phyloP scores from a whole-genome alignment of 805 yeast genomes.

The Saturnispora silvae region DNA sequence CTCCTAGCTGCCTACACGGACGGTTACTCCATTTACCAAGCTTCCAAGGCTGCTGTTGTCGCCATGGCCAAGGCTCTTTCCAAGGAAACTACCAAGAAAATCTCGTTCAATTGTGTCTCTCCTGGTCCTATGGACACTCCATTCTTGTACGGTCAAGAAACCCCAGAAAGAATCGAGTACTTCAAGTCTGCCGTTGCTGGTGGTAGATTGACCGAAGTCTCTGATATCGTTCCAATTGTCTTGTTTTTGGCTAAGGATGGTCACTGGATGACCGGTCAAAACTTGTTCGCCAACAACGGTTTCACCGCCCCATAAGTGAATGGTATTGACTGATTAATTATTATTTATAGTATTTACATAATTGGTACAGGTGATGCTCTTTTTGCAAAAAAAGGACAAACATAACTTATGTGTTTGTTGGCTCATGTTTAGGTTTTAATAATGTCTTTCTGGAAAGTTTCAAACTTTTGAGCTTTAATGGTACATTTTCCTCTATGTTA shows the following conservation, averaged over 20 bases:
- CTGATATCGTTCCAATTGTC: constrained; percentile 55
- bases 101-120: constrained; percentile 46
- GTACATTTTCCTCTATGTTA: too few relatives aligned
- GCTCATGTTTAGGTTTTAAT: too few relatives aligned
- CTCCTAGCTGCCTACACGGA: constrained; percentile 56
- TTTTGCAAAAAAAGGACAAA: too few relatives aligned
- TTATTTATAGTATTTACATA: too few relatives aligned
- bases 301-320: constrained; percentile 42
- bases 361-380: too few relatives aligned
- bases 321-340: too few relatives aligned
- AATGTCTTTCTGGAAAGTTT: too few relatives aligned
- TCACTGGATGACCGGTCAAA: constrained; percentile 63
- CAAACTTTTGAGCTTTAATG: too few relatives aligned
- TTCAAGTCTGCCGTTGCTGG: constrained; percentile 42
- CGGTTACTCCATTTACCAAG: constrained; percentile 43
- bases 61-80: constrained; percentile 43
- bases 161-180: constrained; percentile 38
- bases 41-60: constrained; percentile 47
- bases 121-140: constrained; percentile 66
- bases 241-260: constrained; percentile 54
- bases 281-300: constrained; percentile 54
- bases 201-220: constrained; percentile 43
- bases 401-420: too few relatives aligned
- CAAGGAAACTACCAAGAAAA: constrained; percentile 39
- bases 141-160: constrained; percentile 53